Conservation (phyloP, 805 yeast genomes). For the Priceomyces fermenticarens region DNA sequence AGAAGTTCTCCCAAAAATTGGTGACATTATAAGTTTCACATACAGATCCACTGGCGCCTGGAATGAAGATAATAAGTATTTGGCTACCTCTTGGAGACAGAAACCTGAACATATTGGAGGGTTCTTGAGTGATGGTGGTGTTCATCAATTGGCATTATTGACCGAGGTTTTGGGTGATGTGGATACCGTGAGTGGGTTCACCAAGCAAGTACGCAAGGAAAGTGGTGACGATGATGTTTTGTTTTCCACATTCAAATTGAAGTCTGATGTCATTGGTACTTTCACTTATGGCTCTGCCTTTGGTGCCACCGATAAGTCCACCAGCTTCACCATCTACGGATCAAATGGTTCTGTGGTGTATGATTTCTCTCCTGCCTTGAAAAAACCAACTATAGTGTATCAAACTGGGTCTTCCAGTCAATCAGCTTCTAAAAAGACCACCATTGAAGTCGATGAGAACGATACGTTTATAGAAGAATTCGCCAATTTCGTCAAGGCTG, state of each 20-base stretch:
- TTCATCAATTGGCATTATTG: constrained; percentile 85
- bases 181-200: constrained; percentile 66
- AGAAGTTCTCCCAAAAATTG: constrained; percentile 65
- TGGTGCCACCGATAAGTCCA: constrained; percentile 74
- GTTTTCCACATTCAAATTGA: constrained; percentile 63
- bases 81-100: constrained; percentile 80
- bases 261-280: constrained; percentile 70
- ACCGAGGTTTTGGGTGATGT: constrained; percentile 80
- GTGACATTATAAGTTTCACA: constrained; percentile 66
- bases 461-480: constrained; percentile 46
- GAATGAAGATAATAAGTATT: constrained; percentile 56
- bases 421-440: constrained; percentile 51
- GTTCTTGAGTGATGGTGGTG: constrained; percentile 91
- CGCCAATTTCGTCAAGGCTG: constrained; percentile 54
- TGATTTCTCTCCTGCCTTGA: constrained; percentile 55
- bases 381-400: constrained; percentile 37
- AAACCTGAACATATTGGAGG: constrained; percentile 94
- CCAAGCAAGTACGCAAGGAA: constrained; percentile 70
- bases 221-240: constrained; percentile 83
- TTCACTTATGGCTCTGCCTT: constrained; percentile 85
- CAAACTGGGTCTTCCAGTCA: constrained; percentile 29
- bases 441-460: constrained; percentile 42
- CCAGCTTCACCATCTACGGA: constrained; percentile 72
- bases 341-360: constrained; percentile 69
- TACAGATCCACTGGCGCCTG: constrained; percentile 75